A percentile compares a stretch with the other conserved stretches of the same genome.
These are phyloP conservation scores for Clonostachys rosea DNA, from an alignment of 2,329 filamentous ascomycete genomes.

Conservation along the genomic window DNA sequence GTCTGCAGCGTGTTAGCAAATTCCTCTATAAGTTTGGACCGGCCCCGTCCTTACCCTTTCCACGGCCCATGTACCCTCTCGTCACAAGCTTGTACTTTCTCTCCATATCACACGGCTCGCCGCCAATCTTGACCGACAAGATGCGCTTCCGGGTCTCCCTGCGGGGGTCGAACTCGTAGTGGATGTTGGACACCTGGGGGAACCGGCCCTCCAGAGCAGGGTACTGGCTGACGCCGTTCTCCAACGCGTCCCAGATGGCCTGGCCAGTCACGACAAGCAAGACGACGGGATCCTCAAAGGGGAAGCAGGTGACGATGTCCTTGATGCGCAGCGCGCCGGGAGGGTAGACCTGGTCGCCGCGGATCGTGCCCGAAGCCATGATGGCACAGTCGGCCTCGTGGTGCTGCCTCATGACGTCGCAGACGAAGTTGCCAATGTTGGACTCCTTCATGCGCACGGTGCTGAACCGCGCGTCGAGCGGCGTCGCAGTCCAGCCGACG, in stretches of 20 bases:
- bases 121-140: conserved; percentile 55
- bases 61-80: conserved; percentile 82
- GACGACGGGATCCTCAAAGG: conserved; percentile 87
- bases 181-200: conserved; percentile 81
- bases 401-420: conserved; percentile 83
- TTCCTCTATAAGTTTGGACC: background rate
- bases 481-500: conserved; percentile 75
- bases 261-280: conserved; percentile 68
- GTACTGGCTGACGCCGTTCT: conserved; percentile 77
- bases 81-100: conserved; percentile 71
- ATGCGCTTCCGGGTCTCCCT: conserved; percentile 59
- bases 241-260: conserved; percentile 73
- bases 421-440: conserved; percentile 87
- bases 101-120: conserved; percentile 54
- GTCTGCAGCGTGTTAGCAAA: conserved; percentile 40
- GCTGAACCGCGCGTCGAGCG: conserved; percentile 81
- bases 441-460: conserved; percentile 75
- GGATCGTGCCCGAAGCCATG: conserved; percentile 82
- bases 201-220: conserved; percentile 82
- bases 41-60: conserved; percentile 47
- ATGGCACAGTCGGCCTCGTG: conserved; percentile 77
- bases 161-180: conserved; percentile 66
- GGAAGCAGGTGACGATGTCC: conserved; percentile 85
- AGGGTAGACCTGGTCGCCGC: conserved; percentile 84
- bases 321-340: conserved; percentile 73